Evolutionary conservation across 2,329 filamentous ascomycete species (phyloP), one percentile per base, ranked within the genome.

Genomic region (Aspergillus sp.): DNA sequence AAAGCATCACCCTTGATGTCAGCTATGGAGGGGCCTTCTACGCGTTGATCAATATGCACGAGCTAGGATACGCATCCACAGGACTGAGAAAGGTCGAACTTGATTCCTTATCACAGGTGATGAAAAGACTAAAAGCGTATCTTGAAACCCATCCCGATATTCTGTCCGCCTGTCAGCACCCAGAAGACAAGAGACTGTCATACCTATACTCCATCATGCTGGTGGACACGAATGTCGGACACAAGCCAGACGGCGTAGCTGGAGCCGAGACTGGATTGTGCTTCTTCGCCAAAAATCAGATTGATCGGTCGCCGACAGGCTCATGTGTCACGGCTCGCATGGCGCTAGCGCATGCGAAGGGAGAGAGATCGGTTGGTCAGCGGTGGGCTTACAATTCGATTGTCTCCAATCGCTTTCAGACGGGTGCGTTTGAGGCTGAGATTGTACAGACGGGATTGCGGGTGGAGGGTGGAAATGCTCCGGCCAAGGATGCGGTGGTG

Each of bases 1-100:
- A 61, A 2, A 63, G 65, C 5, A 68, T 81, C 7, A 69, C 45
- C 0, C 63, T 73, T 0, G 74, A 77, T 57, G 62, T 82, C 23
- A 70, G 73, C 25, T 82, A 79, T 51, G 80, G 80, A 0, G 80
- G 80, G 2, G 77, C 79, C 0, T 82, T 80, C 60, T 82, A 78
- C 62, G 73, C 72, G 45, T 52, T 82, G 0, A 67, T 80, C 13
- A 48, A 70, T 4, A 76, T 72, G 0, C 55, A 61, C 1, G 72
- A 78, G 28, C 67, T 82, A 2, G 80, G 79, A 0, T 81, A 81
- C 55, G 17, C 5, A 5, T 5, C 17, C 17, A 17, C 62, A 5
- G 69, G 72, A 0, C 57, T 78, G 8, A 28, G 43, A 7, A 53
- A 65, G 12, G 59, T 78, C 2, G 67, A 78, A 36, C 39, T 79